Evolutionary conservation across 257 asterid species (phyloP), one percentile per base, ranked within the genome.

Genomic region (Petunia axillaris): DNA sequence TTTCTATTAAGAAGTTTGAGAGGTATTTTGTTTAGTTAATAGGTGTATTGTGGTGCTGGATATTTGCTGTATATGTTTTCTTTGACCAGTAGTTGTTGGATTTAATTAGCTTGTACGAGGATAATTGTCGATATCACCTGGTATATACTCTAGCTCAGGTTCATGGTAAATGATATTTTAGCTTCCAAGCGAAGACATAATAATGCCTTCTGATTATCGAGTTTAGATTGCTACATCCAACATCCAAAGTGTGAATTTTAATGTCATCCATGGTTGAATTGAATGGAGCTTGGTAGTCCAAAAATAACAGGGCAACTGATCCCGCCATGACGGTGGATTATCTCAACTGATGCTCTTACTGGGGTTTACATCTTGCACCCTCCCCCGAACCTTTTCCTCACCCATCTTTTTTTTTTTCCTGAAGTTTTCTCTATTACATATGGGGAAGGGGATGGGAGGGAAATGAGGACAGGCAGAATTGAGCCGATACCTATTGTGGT

Each of bases 181-280:
- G 59, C 50, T 11, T 13, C 46, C 68, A 63, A 4, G 68, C 44
- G 38, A 8, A 10, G 25, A 64, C 39, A 39, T 40, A 39, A 38
- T 11, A 39, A 38, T 11, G 11, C 40, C 62, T 48, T 71, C 44
- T 48, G 41, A 71, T 71, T 43, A 48, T 46, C 9, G 3, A 5
- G 77, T 15, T 70, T 4, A 46, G 40, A 64, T 64, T 64, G 35
- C 50, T 15, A 8, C 35, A 71, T 41, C 53, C 15, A 15, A 15
- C 44, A 11, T 71, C 77, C 48, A 39, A 71, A 71, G 48, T 48
- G 60, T 9, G 9, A 71, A 71, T 71, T 48, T 48, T 46, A 35
- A 9, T 39, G 59, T 46, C 77, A 71, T 25, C 43, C 59, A 71
- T 70, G 58, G 25, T 48, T 35, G 60, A 48, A 35, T 13, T 50